Evolutionary conservation across 441 rosid species (phyloP).

Genomic region (Bruguiera hainesii): DNA sequence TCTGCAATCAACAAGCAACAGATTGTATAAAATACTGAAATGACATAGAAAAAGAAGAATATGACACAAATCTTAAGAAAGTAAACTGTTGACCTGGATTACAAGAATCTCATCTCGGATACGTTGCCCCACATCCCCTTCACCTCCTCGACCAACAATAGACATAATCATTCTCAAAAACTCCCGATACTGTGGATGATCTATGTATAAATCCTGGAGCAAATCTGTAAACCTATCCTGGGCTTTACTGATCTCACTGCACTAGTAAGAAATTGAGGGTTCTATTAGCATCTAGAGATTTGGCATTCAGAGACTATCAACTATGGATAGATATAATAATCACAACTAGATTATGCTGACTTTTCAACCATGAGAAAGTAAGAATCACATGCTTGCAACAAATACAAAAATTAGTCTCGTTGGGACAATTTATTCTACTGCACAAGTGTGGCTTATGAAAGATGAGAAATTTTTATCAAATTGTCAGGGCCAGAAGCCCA

Average conservation of each 20-base stretch:
- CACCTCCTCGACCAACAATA: conserved; percentile 98
- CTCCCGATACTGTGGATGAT: conserved; percentile 67
- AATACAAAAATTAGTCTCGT: neutral
- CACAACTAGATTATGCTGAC: conserved; percentile 7
- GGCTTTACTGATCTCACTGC: conserved; percentile 96
- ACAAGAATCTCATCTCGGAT: conserved; percentile 98
- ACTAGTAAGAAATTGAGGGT: conserved; percentile 18
- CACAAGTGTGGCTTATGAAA: conserved; percentile 7
- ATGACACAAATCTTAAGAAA: conserved; percentile 17
- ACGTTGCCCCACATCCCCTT: conserved; percentile 98
- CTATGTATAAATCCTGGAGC: conserved; percentile 62
- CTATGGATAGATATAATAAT: neutral
- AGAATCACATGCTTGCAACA: conserved; percentile 3
- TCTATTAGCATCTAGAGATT: neutral
- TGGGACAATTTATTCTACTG: conserved; percentile 1
- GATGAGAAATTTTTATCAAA: conserved; percentile 1
- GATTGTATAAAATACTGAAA: conserved; percentile 4
- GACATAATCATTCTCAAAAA: conserved; percentile 87
- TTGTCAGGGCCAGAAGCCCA: neutral
- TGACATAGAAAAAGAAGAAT: conserved; percentile 3
- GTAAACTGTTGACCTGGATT: conserved; percentile 65
- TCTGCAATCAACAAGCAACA: conserved; percentile 43
- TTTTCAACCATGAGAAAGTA: neutral
- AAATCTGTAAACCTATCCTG: conserved; percentile 91
- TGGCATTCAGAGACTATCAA: neutral